These are phyloP conservation scores for Nyssa sinensis DNA, from an alignment of 148 eudicot genomes.

Conservation along the genomic window DNA sequence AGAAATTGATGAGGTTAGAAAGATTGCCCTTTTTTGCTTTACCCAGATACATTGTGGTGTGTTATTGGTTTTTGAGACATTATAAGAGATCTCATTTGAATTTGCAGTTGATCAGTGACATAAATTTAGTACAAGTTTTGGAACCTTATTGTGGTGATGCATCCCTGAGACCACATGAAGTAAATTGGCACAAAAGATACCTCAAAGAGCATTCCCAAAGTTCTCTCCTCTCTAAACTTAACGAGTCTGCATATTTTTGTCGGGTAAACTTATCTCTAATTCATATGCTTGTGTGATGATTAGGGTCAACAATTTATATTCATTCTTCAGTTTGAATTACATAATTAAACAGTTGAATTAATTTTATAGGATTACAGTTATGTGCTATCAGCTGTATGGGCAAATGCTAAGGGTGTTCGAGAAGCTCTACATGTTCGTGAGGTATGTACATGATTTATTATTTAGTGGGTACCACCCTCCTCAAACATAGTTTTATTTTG, in stretches of 20 bases:
- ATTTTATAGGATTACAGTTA: conserved; percentile 27
- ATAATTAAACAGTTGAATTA: neutral
- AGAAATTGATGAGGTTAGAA: conserved; percentile 1
- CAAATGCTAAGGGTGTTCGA: conserved; percentile 23
- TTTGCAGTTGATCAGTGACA: conserved; percentile 1
- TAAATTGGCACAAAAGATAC: neutral
- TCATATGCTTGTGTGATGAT: neutral
- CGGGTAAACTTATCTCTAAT: neutral
- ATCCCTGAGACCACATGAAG: neutral
- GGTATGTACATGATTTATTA: conserved; percentile 18
- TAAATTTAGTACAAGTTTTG: neutral
- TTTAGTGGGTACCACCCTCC: too few relatives aligned
- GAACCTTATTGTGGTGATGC: conserved; percentile 10
- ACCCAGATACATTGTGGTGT: neutral
- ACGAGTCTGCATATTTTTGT: neutral
- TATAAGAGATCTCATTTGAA: neutral
- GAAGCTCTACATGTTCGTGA: conserved; percentile 25
- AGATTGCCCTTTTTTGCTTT: neutral
- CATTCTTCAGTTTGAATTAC: neutral
- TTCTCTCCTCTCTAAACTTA: neutral
- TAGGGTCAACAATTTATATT: neutral
- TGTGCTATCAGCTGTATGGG: conserved; percentile 22
- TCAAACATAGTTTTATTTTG: too few relatives aligned
- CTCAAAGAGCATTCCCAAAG: neutral
- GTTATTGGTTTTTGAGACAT: neutral